A percentile compares a stretch with the other conserved stretches of the same genome.
These are phyloP conservation scores for Sugiyamaella sp. DNA, from an alignment of 1,139 yeast genomes.

Conservation along the genomic window DNA sequence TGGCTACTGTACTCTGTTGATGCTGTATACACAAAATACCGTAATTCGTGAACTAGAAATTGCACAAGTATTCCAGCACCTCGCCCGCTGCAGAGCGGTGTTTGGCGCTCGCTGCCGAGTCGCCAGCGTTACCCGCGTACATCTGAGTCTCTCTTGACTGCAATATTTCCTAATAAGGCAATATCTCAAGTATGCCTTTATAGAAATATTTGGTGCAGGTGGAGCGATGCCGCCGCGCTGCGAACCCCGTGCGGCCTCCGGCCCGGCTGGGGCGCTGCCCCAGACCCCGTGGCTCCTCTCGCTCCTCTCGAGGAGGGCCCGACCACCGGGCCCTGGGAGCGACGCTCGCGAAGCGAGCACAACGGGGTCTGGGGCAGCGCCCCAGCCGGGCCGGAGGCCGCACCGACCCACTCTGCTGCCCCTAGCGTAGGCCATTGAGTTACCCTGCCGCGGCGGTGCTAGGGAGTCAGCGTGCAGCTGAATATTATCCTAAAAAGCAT, in stretches of 20 bases:
- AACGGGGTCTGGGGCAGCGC: not conserved
- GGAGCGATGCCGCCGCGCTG: too few relatives aligned
- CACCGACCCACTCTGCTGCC: too few relatives aligned
- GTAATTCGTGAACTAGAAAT: constrained; percentile 17
- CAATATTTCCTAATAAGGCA: not conserved
- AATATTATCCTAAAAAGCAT: constrained; percentile 17
- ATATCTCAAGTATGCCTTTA: not conserved
- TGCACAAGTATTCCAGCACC: constrained; percentile 1
- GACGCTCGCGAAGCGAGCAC: not conserved
- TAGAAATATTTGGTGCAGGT: too few relatives aligned
- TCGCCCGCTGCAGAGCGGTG: not conserved
- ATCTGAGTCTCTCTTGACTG: not conserved
- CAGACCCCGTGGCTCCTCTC: not conserved
- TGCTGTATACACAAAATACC: constrained; percentile 20
- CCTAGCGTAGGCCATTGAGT: too few relatives aligned
- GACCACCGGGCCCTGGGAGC: too few relatives aligned
- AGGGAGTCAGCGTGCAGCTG: not conserved
- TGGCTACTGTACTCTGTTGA: constrained; percentile 18
- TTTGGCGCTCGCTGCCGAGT: not conserved
- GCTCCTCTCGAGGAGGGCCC: too few relatives aligned
- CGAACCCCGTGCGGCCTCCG: too few relatives aligned
- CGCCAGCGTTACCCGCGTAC: not conserved
- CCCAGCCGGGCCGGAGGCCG: not conserved
- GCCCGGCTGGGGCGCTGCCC: not conserved
- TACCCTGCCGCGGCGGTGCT: not conserved